phyloP scores from a whole-genome alignment of 2,329 filamentous ascomycete genomes.

The Cladophialophora exuberans region DNA sequence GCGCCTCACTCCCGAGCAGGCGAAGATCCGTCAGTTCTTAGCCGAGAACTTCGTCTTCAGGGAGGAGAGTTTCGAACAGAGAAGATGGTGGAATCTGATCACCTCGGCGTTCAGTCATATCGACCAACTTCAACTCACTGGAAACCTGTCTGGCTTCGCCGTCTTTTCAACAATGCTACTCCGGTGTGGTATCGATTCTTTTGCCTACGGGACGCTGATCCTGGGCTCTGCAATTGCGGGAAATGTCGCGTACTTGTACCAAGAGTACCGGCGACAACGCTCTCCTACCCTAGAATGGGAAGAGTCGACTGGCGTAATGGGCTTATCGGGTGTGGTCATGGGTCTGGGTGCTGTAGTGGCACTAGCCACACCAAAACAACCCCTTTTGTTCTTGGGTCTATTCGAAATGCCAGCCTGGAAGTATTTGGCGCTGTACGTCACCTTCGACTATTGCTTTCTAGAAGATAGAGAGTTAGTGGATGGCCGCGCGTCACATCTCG shows the following conservation, averaged over 20 bases:
- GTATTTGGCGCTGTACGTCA: conserved; percentile 3
- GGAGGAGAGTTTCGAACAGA: not conserved
- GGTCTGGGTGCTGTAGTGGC: conserved; percentile 16
- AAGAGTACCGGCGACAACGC: not conserved
- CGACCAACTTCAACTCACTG: conserved; percentile 8
- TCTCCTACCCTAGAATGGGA: not conserved
- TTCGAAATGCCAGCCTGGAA: conserved; percentile 11
- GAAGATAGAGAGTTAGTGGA: conserved; percentile 8
- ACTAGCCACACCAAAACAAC: not conserved
- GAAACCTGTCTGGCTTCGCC: conserved; percentile 14
- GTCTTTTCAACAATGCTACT: conserved; percentile 15
- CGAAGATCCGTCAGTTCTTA: not conserved
- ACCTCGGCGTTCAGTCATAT: conserved; percentile 23
- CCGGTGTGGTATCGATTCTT: not conserved
- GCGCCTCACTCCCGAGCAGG: not conserved
- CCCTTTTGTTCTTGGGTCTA: not conserved
- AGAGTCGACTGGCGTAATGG: not conserved
- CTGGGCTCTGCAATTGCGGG: conserved; percentile 16
- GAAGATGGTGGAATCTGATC: conserved; percentile 20
- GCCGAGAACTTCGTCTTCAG: conserved; percentile 13
- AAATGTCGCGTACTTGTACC: conserved; percentile 7
- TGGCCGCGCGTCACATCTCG: conserved; percentile 21
- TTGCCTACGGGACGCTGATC: conserved; percentile 7
- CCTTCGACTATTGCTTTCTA: conserved; percentile 15
- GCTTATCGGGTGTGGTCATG: conserved; percentile 19